phyloP scores from a whole-genome alignment of 73 alveolate species.

The Symbiodinium pilosum region DNA sequence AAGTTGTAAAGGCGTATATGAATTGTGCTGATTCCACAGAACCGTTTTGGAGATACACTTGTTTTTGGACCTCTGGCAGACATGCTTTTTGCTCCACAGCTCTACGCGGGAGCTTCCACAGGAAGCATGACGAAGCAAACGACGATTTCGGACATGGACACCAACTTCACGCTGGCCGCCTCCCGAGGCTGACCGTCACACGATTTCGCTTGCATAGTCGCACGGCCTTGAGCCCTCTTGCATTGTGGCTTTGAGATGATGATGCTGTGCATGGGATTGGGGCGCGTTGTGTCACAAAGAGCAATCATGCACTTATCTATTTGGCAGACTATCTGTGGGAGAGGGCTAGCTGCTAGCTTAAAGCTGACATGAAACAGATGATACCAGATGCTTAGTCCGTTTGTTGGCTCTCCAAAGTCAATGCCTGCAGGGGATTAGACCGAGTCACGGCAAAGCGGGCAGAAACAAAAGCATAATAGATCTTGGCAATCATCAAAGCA shows the following conservation, averaged over 20 bases:
- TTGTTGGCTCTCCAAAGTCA: background rate
- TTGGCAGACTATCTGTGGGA: background rate
- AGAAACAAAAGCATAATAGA: too few relatives aligned
- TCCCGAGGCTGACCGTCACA: too few relatives aligned
- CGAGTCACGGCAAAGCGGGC: too few relatives aligned
- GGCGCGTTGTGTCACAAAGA: background rate
- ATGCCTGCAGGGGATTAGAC: background rate
- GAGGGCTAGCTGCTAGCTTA: background rate
- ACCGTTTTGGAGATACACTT: too few relatives aligned
- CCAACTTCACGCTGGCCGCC: background rate
- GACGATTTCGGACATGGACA: background rate
- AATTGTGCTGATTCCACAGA: too few relatives aligned
- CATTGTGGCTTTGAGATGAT: too few relatives aligned
- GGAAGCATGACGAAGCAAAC: slow-evolving; percentile 77
- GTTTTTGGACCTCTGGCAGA: too few relatives aligned
- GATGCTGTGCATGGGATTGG: too few relatives aligned
- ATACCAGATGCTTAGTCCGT: background rate
- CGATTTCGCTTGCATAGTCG: too few relatives aligned
- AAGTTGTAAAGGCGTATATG: too few relatives aligned
- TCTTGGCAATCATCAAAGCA: too few relatives aligned
- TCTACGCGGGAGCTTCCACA: slow-evolving; percentile 74
- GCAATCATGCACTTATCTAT: background rate
- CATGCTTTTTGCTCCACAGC: background rate
- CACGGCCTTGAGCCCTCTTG: too few relatives aligned
- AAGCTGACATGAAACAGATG: background rate